These are phyloP conservation scores for Xerocomus spinulosus DNA, from an alignment of 768 basidiomycete genomes.

Conservation along the genomic window DNA sequence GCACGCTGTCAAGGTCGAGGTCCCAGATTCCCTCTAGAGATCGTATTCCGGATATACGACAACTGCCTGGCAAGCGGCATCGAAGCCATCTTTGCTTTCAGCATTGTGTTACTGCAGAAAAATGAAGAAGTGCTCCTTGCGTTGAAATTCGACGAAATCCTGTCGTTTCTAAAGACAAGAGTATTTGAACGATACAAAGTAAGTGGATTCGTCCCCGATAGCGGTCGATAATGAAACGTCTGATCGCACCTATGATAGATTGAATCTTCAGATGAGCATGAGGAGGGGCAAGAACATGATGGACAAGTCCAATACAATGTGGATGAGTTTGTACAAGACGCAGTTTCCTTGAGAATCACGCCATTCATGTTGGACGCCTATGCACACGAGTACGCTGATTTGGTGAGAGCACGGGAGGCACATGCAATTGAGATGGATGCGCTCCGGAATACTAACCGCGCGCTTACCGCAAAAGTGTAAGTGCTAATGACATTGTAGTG, in stretches of 20 bases:
- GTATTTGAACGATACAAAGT: constrained; percentile 83
- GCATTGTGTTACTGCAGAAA: constrained; percentile 77
- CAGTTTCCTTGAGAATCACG: constrained; percentile 80
- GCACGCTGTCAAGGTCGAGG: background rate
- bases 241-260: constrained; percentile 17
- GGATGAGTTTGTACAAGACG: constrained; percentile 84
- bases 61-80: constrained; percentile 95
- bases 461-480: constrained; percentile 74
- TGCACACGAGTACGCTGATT: constrained; percentile 83
- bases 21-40: constrained; percentile 82
- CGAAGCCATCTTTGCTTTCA: constrained; percentile 95
- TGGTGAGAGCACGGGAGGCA: constrained; percentile 70
- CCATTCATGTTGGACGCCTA: constrained; percentile 95
- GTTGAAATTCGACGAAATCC: constrained; percentile 88
- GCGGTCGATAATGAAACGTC: background rate
- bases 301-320: constrained; percentile 49
- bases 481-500: constrained; percentile 27
- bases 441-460: constrained; percentile 74
- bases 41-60: constrained; percentile 96
- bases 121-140: constrained; percentile 76
- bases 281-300: constrained; percentile 20
- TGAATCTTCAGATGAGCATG: constrained; percentile 25
- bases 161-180: constrained; percentile 74
- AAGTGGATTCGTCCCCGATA: background rate
- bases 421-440: constrained; percentile 82